phyloP scores from a whole-genome alignment of 2,329 filamentous ascomycete species.

The Aurifilum marmelostoma region DNA sequence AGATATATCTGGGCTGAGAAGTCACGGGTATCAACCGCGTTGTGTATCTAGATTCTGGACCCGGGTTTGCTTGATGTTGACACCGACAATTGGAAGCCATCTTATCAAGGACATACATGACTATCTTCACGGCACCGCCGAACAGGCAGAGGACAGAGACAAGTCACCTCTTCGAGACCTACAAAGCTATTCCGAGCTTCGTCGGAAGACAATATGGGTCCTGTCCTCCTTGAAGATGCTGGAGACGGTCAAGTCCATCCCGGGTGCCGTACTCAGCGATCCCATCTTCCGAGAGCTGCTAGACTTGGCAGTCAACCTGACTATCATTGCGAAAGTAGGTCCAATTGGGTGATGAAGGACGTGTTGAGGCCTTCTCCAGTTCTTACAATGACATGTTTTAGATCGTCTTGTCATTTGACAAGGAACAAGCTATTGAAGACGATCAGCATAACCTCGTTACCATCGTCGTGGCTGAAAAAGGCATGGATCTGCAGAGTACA shows the following conservation, averaged over 20 bases:
- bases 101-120: constrained; percentile 33
- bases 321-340: constrained; percentile 35
- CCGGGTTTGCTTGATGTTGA: constrained; percentile 25
- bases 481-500: constrained; percentile 27
- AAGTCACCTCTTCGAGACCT: constrained; percentile 30
- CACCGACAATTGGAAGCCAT: constrained; percentile 31
- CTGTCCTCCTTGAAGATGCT: constrained; percentile 33
- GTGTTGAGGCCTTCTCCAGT: not conserved
- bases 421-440: constrained; percentile 35
- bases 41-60: constrained; percentile 33
- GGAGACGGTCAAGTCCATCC: constrained; percentile 34
- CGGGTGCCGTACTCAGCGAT: constrained; percentile 31
- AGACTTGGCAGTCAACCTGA: constrained; percentile 33
- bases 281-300: constrained; percentile 32
- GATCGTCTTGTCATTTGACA: constrained; percentile 38
- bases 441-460: constrained; percentile 39
- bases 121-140: constrained; percentile 34
- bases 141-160: constrained; percentile 34
- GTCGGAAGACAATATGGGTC: constrained; percentile 35
- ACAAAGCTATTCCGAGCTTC: constrained; percentile 34
- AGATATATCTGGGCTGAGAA: not conserved
- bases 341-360: not conserved
- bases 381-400: constrained; percentile 4
- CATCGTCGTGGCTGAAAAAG: constrained; percentile 32
- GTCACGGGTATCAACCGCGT: not conserved